Evolutionary conservation across 441 rosid genomes (phyloP).

Genomic region (Croton laevigatus): DNA sequence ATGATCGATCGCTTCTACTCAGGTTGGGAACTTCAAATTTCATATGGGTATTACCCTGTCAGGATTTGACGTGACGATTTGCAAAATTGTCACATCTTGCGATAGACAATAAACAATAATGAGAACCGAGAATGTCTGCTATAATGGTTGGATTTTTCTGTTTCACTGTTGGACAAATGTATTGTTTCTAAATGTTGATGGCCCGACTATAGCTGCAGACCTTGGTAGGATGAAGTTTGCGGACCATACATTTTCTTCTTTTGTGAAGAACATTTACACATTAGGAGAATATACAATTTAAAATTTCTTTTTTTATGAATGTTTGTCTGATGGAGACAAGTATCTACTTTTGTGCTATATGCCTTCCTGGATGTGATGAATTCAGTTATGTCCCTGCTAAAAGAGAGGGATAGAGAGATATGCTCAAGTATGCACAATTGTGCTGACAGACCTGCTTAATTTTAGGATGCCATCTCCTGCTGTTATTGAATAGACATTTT

Average conservation of each 20-base stretch:
- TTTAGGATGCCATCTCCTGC: not conserved
- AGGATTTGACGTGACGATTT: not conserved
- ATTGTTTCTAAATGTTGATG: conserved; percentile 1
- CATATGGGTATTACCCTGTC: too few species aligned
- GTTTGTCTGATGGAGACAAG: too few species aligned
- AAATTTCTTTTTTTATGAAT: too few species aligned
- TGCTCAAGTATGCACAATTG: not conserved
- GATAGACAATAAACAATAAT: not conserved
- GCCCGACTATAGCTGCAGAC: not conserved
- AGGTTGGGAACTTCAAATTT: too few species aligned
- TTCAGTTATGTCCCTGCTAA: not conserved
- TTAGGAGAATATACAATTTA: too few species aligned
- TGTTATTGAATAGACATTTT: not conserved
- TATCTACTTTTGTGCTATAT: too few species aligned
- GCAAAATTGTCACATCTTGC: not conserved
- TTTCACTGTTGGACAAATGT: not conserved
- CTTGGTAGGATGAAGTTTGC: not conserved
- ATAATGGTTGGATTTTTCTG: not conserved
- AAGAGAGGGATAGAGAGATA: not conserved
- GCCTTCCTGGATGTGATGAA: not conserved
- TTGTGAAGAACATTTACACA: not conserved
- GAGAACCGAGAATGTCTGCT: not conserved
- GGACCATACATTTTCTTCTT: not conserved
- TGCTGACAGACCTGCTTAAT: not conserved
- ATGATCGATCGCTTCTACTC: not conserved